Base-by-base conservation (phyloP, 2,329 filamentous ascomycete species). In the Aschersonia sp. region DNA sequence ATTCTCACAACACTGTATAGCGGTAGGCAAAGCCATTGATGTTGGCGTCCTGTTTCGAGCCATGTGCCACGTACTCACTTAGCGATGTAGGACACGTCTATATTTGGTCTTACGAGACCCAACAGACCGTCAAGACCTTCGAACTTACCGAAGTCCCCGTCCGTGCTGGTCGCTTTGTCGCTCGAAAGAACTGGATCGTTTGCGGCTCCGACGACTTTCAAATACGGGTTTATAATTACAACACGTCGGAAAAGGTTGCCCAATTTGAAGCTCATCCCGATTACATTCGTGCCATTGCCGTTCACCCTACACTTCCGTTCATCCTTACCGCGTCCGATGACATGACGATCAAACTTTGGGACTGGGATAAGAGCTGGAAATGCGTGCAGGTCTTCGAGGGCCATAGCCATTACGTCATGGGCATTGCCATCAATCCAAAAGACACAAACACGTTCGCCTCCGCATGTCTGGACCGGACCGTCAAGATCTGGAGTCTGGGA, bases 331-430 rank as follows among this genome's bases (percentile, higher is more conserved):
- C 92, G 54, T 92, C 86, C 54, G 89, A 96, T 83, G 89, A 96
- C 64, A 94, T 95, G 88, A 95, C 88, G 49, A 95, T 96, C 63
- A 95, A 92, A 75, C 75, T 96, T 46, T 98, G 92, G 89, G 89
- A 98, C 64, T 98, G 92, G 92, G 92, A 98, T 58, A 94, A 92
- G 67, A 81, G 81, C 56, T 98, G 92, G 92, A 95, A 96, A 66
- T 97, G 90, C 62, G 87, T 97, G 33, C 88, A 95, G 65, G 80
- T 94, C 43, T 98, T 96, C 60, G 90, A 97, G 64, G 92, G 92
- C 32, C 94, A 98, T 63, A 85, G 83, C 57, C 92, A 94, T 70
- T 95, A 94, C 56, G 90, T 95, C 53, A 96, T 97, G 90, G 87
- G 87, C 31, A 73, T 97, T 54, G 84, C 90, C 46, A 95, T 97